Base-by-base conservation (phyloP, 106 monocot species). In the Phalaenopsis equestris region DNA sequence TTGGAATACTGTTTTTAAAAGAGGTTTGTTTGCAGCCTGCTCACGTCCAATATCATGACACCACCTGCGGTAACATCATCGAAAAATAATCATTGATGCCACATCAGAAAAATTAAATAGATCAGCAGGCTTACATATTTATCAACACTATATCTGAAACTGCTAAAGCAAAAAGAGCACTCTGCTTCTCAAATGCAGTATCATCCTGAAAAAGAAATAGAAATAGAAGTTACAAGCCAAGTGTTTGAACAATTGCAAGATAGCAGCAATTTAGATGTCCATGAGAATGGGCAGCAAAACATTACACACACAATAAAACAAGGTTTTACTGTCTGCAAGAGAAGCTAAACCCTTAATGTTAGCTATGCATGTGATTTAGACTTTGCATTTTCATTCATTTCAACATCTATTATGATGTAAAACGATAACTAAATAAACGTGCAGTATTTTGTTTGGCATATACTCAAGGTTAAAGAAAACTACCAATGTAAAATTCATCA, bases 1-100 rank as follows among this genome's bases (percentile, higher is more conserved):
- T 92, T 98, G 97, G 80, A 98, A 98, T 42, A 98, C 97, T 14
- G 97, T 98, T 87, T 98, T 98, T 55, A 98, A 65, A 83, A 98
- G 94, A 84, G 97, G 97, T 76, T 98, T 98, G 78, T 98, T 98
- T 48, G 97, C 97, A 83, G 97, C 97, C 24, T 98, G 97, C 80
- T 98, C 97, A 65, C 97, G 87, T 18, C 97, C 97, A 89, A 98
- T 92, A 84, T 98, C 97, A 89, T 98, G 97, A 76, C 97, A 98
- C 97, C 97, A 98, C 92, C 97, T 96, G 82, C 36, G 37, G 46
- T 6, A 58, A 74, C 36, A 61, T 77, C 3, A 80, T 67, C 19
- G 58, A 72, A 24, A 38, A 38, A 43, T 49, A 74, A 17, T 64
- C 52, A 78, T 55, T 41, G 37, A 85, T 42, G 8, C 55, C 70